A percentile compares a stretch with the other conserved stretches of the same genome.
Evolutionary conservation across 495 filamentous ascomycete genomes (phyloP).

Genomic region (Lichina pygmaea): DNA sequence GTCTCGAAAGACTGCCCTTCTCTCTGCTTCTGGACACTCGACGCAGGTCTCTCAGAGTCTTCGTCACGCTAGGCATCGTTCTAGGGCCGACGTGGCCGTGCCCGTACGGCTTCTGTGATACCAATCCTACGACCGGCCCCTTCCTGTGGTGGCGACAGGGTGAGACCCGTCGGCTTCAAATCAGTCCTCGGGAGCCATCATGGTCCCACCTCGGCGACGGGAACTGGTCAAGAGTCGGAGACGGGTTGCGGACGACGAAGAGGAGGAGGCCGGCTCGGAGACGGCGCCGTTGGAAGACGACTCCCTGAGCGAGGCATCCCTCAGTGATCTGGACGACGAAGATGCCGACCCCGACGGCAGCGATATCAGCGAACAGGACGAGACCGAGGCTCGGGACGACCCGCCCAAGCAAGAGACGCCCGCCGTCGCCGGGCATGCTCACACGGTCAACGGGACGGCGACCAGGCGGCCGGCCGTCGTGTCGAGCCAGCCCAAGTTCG

Average conservation of each 20-base stretch:
- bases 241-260: constrained; percentile 54
- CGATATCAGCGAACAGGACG: constrained; percentile 44
- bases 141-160: too few species aligned
- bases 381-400: constrained; percentile 14
- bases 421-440: constrained; percentile 6
- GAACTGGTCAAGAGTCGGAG: constrained; percentile 52
- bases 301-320: constrained; percentile 57
- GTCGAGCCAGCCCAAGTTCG: not conserved
- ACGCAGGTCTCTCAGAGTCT: too few species aligned
- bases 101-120: too few species aligned
- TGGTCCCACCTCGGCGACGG: constrained; percentile 38
- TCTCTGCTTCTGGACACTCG: too few species aligned
- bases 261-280: constrained; percentile 40
- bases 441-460: constrained; percentile 10
- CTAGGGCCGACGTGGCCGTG: too few species aligned
- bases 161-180: too few species aligned
- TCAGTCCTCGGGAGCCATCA: constrained; percentile 4
- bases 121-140: too few species aligned
- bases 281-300: constrained; percentile 49
- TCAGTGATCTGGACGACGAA: constrained; percentile 47
- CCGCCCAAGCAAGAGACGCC: not conserved
- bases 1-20: too few species aligned
- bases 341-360: constrained; percentile 48
- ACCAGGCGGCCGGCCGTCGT: not conserved
- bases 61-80: too few species aligned